Evolutionary conservation across 495 filamentous ascomycete genomes (phyloP).

Genomic region (Aspergillus panamensis): DNA sequence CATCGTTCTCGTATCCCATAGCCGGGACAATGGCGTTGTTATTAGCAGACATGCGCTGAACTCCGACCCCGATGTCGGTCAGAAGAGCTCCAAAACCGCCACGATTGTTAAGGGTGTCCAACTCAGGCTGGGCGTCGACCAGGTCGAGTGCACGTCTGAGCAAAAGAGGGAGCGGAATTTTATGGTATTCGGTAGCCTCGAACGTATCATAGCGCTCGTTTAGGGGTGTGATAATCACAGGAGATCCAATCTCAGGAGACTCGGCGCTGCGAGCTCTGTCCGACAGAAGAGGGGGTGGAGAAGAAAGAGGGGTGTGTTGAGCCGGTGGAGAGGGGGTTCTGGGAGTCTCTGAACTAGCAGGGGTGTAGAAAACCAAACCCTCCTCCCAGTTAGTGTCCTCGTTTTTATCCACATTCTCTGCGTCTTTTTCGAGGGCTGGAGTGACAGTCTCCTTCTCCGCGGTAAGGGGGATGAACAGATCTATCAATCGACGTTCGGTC

Average conservation of each 20-base stretch:
- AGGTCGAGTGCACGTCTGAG: constrained; percentile 16
- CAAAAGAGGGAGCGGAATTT: constrained; percentile 15
- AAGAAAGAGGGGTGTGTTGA: not conserved
- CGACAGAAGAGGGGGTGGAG: not conserved
- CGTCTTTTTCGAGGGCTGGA: constrained; percentile 1
- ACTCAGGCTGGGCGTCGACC: constrained; percentile 15
- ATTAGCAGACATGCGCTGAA: not conserved
- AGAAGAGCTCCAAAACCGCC: constrained; percentile 17
- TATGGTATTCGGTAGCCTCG: constrained; percentile 15
- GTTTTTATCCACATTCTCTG: constrained; percentile 5
- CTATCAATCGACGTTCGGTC: constrained; percentile 17
- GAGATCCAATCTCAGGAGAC: not conserved
- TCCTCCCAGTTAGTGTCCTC: not conserved
- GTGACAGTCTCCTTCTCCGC: not conserved
- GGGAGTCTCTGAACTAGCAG: not conserved
- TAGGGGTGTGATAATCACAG: constrained; percentile 11
- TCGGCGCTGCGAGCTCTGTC: no score
- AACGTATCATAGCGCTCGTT: constrained; percentile 6
- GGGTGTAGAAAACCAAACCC: not conserved
- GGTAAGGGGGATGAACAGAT: constrained; percentile 20
- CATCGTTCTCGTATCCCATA: constrained; percentile 4
- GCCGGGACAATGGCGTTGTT: not conserved
- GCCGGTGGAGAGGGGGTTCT: constrained; percentile 4
- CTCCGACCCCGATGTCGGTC: constrained; percentile 10
- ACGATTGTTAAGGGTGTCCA: constrained; percentile 22